These are phyloP conservation scores for Flaveria floridana DNA, from an alignment of 140 eudicot species.

Conservation along the genomic window DNA sequence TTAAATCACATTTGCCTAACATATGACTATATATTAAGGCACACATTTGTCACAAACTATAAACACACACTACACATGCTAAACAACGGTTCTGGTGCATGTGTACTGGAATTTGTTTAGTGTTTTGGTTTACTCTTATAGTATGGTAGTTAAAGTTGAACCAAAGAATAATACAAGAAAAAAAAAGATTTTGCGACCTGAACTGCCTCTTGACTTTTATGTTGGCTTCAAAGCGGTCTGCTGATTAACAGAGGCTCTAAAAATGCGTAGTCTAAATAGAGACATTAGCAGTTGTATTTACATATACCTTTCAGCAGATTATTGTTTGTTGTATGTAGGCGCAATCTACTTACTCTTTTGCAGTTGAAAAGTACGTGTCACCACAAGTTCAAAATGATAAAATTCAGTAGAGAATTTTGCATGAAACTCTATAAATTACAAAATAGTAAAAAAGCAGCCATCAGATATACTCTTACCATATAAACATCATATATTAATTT, in stretches of 20 bases:
- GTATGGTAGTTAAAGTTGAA: neutral
- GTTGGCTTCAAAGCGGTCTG: conserved; percentile 9
- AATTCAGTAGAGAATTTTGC: conserved; percentile 18
- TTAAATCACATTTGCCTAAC: neutral
- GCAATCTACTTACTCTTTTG: conserved; percentile 4
- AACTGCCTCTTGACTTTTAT: conserved; percentile 17
- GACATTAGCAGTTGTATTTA: neutral
- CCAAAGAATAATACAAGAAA: neutral
- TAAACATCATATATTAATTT: conserved; percentile 3
- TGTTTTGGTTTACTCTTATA: conserved; percentile 7
- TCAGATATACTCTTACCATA: conserved; percentile 18
- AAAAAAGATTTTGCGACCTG: neutral
- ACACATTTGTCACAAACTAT: neutral
- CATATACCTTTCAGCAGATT: conserved; percentile 3
- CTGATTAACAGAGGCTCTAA: conserved; percentile 1
- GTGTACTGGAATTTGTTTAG: conserved; percentile 7
- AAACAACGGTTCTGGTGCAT: conserved; percentile 3
- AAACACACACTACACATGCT: neutral
- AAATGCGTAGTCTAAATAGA: conserved; percentile 10
- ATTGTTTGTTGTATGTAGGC: conserved; percentile 18
- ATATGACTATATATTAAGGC: conserved; percentile 13
- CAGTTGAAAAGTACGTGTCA: conserved; percentile 13
- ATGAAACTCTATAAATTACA: conserved; percentile 1
- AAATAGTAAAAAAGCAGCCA: conserved; percentile 9
- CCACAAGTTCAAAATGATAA: conserved; percentile 18